Evolutionary conservation across 1,284 basidiomycete genomes (phyloP).

Genomic region (Rhodofomes roseus): DNA sequence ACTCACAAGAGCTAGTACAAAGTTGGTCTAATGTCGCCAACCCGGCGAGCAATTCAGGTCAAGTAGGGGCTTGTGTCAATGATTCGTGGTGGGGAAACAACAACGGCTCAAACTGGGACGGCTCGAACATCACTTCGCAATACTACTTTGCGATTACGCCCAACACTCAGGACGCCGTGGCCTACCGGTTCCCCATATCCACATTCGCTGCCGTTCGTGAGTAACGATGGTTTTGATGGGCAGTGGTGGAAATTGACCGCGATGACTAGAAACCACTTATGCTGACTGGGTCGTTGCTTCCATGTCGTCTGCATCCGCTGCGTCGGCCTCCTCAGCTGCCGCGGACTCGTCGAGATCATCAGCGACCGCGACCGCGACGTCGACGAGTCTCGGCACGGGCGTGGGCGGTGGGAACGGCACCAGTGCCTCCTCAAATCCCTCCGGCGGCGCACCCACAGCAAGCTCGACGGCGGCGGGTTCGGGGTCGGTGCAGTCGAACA

Average conservation of each 20-base stretch:
- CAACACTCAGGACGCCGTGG: conserved; percentile 45
- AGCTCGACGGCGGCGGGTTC: conserved; percentile 3
- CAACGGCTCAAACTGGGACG: conserved; percentile 47
- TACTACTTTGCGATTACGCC: conserved; percentile 73
- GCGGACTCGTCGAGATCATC: conserved; percentile 26
- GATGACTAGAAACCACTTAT: conserved; percentile 61
- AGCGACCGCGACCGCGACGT: conserved; percentile 9
- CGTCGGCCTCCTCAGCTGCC: conserved; percentile 26
- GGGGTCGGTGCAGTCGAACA: conserved; percentile 45
- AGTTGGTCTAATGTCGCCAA: conserved; percentile 39
- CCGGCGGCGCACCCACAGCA: conserved; percentile 14
- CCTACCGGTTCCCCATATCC: conserved; percentile 55
- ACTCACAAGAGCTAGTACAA: conserved; percentile 48
- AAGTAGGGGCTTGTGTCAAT: conserved; percentile 52
- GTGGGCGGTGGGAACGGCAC: background rate
- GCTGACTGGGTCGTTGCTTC: conserved; percentile 58
- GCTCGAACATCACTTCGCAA: conserved; percentile 53
- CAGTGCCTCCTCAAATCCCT: conserved; percentile 9
- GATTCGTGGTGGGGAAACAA: conserved; percentile 69
- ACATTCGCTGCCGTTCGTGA: conserved; percentile 76
- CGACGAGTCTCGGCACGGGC: background rate
- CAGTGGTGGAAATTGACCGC: background rate
- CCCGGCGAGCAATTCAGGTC: conserved; percentile 52
- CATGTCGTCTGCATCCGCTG: conserved; percentile 41
- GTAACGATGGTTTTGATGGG: conserved; percentile 29